These are phyloP conservation scores for Mycosphaerelloides madeirae DNA, from an alignment of 2,329 filamentous ascomycete species.

Conservation along the genomic window DNA sequence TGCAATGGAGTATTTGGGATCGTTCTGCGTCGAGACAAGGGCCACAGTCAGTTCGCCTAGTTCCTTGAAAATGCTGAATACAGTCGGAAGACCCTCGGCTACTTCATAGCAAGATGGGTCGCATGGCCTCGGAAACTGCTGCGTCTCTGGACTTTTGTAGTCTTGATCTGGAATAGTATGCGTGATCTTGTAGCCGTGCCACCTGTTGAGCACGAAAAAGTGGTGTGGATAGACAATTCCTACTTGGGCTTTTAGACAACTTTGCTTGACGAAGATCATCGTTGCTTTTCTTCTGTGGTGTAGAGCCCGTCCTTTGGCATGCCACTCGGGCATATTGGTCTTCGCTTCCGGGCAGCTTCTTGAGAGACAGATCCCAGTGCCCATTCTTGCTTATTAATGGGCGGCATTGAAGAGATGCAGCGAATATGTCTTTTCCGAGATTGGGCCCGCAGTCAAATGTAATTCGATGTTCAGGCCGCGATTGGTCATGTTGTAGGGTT, in stretches of 20 bases:
- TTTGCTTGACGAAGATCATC: neutral
- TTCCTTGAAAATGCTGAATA: neutral
- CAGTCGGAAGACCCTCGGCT: neutral
- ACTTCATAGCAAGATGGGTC: neutral
- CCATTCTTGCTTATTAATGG: neutral
- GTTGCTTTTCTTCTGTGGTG: neutral
- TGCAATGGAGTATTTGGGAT: too few relatives aligned
- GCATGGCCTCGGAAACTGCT: neutral
- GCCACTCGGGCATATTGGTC: neutral
- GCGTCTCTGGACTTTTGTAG: neutral
- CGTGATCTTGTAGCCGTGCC: too few relatives aligned
- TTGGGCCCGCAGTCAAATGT: neutral
- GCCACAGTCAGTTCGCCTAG: neutral
- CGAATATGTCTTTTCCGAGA: neutral
- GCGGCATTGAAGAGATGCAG: neutral
- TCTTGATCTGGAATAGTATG: too few relatives aligned
- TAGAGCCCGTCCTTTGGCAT: neutral
- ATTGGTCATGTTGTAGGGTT: constrained; percentile 3
- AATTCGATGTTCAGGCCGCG: neutral
- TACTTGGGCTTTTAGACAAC: neutral
- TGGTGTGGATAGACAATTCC: neutral
- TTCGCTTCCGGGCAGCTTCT: neutral
- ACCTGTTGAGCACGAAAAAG: neutral
- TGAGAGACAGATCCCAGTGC: neutral
- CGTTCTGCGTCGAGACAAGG: neutral